phyloP scores from a whole-genome alignment of 2,329 filamentous ascomycete genomes.

The Aspergillus sp. region DNA sequence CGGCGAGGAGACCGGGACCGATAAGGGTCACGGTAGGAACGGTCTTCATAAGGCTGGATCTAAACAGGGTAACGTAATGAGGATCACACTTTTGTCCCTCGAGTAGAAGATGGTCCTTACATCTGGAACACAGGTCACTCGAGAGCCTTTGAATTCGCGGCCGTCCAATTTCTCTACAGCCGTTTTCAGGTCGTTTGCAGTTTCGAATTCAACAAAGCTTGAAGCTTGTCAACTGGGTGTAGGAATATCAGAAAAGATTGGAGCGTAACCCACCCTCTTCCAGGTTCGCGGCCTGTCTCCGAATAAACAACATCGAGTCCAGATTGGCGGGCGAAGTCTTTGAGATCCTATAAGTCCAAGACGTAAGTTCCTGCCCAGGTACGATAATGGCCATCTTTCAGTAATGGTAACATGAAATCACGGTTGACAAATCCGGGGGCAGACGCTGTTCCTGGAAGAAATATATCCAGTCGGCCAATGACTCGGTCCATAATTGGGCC shows the following conservation, averaged over 20 bases:
- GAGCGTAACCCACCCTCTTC: conserved; percentile 74
- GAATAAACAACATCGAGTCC: conserved; percentile 98
- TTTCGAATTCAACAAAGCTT: conserved; percentile 98
- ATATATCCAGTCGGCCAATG: neutral
- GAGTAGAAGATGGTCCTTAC: conserved; percentile 58
- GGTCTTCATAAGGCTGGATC: conserved; percentile 73
- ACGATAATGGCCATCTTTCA: conserved; percentile 23
- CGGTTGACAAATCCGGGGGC: neutral
- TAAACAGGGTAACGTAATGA: conserved; percentile 44
- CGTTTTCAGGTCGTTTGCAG: conserved; percentile 81
- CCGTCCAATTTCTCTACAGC: conserved; percentile 95
- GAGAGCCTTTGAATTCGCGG: conserved; percentile 87
- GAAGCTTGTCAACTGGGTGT: conserved; percentile 31
- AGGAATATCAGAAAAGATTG: conserved; percentile 24
- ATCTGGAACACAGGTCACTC: conserved; percentile 84
- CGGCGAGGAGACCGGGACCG: conserved; percentile 82
- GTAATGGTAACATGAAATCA: neutral
- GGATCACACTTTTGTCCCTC: conserved; percentile 27
- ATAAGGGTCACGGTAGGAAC: conserved; percentile 69
- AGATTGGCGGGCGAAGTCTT: conserved; percentile 98
- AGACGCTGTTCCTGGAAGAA: conserved; percentile 1
- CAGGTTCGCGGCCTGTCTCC: conserved; percentile 90
- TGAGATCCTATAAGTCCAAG: conserved; percentile 87
- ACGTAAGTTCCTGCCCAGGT: conserved; percentile 76
- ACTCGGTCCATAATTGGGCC: neutral